Conservation (phyloP, 371 early-diverging fungal genomes). For the Lichtheimia ramosa region DNA sequence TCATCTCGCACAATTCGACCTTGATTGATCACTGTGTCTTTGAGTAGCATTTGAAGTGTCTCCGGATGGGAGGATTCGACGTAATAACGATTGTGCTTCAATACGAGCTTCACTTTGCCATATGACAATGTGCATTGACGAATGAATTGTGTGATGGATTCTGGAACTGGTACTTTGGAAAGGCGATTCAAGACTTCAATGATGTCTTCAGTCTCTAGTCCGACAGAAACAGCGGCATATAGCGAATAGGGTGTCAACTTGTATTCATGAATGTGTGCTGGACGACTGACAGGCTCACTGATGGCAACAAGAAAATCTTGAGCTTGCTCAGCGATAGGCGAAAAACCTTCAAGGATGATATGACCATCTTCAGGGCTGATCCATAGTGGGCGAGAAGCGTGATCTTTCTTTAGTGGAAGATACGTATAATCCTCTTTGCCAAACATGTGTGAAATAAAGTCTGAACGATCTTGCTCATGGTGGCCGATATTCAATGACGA, state of each 20-base stretch:
- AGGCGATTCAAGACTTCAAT: conserved; percentile 91
- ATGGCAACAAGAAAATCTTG: conserved; percentile 99
- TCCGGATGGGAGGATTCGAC: conserved; percentile 90
- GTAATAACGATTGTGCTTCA: conserved; percentile 95
- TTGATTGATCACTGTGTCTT: conserved; percentile 76
- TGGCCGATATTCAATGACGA: conserved; percentile 29
- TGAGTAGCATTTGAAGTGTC: conserved; percentile 81
- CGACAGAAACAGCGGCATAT: conserved; percentile 99
- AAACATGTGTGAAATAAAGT: conserved; percentile 65
- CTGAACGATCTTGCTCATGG: conserved; percentile 32
- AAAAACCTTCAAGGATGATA: conserved; percentile 97
- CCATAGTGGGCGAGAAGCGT: conserved; percentile 91
- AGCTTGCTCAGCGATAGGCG: conserved; percentile 93
- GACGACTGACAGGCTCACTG: conserved; percentile 96
- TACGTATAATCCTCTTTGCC: conserved; percentile 75
- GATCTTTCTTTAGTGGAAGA: conserved; percentile 87
- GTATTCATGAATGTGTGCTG: conserved; percentile 97
- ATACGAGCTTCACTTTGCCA: conserved; percentile 97
- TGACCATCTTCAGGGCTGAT: conserved; percentile 90
- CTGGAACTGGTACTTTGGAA: conserved; percentile 88
- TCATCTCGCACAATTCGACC: conserved; percentile 66
- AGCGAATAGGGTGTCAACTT: conserved; percentile 97
- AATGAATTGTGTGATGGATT: conserved; percentile 86
- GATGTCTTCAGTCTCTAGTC: conserved; percentile 95
- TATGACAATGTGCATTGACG: conserved; percentile 90